phyloP scores from a whole-genome alignment of 306 rosid genomes.

The Oxytropis ochrocephala region DNA sequence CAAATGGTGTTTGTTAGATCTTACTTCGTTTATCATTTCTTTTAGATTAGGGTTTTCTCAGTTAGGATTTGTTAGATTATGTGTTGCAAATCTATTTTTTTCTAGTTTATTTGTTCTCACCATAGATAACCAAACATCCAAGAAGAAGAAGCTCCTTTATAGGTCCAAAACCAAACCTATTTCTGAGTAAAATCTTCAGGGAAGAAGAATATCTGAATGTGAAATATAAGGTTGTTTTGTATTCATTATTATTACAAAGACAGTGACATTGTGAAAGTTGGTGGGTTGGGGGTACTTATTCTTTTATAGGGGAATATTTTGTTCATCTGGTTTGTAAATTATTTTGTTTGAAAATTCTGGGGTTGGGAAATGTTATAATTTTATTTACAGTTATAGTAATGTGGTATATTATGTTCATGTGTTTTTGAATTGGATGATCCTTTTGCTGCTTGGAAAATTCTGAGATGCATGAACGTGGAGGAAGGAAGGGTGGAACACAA shows the following conservation, averaged over 20 bases:
- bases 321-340: slow-evolving; percentile 31
- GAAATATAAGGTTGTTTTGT: slow-evolving; percentile 10
- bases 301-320: slow-evolving; percentile 34
- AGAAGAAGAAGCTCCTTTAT: slow-evolving; percentile 93
- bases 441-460: background rate
- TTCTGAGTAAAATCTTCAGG: slow-evolving; percentile 22
- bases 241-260: background rate
- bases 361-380: slow-evolving; percentile 16
- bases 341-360: slow-evolving; percentile 21
- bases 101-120: slow-evolving; percentile 76
- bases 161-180: slow-evolving; percentile 76
- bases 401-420: slow-evolving; percentile 18
- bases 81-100: too few species aligned
- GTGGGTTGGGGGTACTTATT: slow-evolving; percentile 18
- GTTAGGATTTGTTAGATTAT: too few species aligned
- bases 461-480: background rate
- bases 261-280: background rate
- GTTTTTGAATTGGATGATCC: slow-evolving; percentile 16
- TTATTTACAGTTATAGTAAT: slow-evolving; percentile 13
- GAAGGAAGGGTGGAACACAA: background rate
- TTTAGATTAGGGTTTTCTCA: too few species aligned
- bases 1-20: too few species aligned
- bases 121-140: slow-evolving; percentile 76
- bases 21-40: too few species aligned
- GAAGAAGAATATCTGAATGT: background rate